Conservation (phyloP, 345 rosid genomes). For the Gossypioides kirkii region DNA sequence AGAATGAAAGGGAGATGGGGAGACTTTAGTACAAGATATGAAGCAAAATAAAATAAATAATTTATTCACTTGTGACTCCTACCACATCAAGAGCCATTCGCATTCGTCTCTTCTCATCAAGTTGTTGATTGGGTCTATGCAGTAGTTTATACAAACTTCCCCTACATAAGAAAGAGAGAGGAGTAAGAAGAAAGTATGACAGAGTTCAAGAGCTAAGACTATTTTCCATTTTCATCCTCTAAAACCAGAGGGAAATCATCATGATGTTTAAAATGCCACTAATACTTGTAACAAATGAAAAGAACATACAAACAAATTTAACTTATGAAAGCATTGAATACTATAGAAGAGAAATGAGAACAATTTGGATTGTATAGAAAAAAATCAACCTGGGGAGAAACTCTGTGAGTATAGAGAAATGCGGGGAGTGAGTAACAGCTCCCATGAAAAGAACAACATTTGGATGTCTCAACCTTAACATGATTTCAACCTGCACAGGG, state of each 20-base stretch:
- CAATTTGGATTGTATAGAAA: neutral
- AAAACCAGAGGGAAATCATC: neutral
- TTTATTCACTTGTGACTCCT: slow-evolving; percentile 13
- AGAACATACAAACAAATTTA: neutral
- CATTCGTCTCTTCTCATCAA: slow-evolving; percentile 88
- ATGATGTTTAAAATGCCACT: neutral
- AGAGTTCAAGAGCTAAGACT: neutral
- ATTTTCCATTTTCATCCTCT: neutral
- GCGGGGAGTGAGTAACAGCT: slow-evolving; percentile 85
- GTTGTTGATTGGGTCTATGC: slow-evolving; percentile 68
- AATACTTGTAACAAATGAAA: neutral
- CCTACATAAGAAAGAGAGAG: slow-evolving; percentile 37
- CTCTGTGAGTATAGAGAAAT: slow-evolving; percentile 92
- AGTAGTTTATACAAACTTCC: slow-evolving; percentile 90
- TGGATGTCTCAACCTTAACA: slow-evolving; percentile 93
- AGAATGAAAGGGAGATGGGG: neutral
- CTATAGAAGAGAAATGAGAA: neutral
- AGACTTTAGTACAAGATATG: neutral
- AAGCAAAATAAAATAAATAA: neutral
- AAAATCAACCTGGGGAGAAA: slow-evolving; percentile 77
- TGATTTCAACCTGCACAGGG: slow-evolving; percentile 70
- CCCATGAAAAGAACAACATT: slow-evolving; percentile 99
- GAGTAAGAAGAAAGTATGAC: slow-evolving; percentile 10
- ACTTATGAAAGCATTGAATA: slow-evolving; percentile 5
- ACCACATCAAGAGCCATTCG: slow-evolving; percentile 99